Percentiles rank a stretch among this genome's conserved stretches.
These are phyloP conservation scores for Powellomyces hirtus DNA, from an alignment of 192 early-diverging fungal species.

Conservation along the genomic window DNA sequence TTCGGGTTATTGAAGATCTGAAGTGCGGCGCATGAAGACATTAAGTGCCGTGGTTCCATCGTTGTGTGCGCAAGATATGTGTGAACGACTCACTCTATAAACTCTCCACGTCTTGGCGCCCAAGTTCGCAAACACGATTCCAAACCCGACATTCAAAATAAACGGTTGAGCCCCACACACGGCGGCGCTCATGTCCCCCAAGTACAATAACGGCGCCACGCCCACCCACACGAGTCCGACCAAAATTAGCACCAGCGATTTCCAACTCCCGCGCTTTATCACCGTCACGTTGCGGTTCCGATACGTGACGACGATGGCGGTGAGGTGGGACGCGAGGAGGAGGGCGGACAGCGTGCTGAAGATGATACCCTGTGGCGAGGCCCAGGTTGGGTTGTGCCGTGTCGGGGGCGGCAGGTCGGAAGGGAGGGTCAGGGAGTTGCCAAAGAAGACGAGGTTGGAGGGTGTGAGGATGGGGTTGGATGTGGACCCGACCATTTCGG, in stretches of 20 bases:
- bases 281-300: background rate
- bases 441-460: background rate
- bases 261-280: constrained; percentile 10
- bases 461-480: background rate
- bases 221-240: background rate
- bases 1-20: constrained; percentile 14
- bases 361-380: background rate
- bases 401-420: background rate
- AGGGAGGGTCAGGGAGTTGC: background rate
- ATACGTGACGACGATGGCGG: background rate
- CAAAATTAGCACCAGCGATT: background rate
- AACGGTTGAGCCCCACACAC: background rate
- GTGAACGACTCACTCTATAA: background rate
- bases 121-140: constrained; percentile 5
- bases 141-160: constrained; percentile 10
- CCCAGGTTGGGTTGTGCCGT: constrained; percentile 1
- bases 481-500: background rate
- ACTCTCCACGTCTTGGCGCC: constrained; percentile 5
- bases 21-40: background rate
- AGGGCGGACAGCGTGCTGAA: background rate
- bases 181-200: background rate
- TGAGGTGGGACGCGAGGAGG: background rate
- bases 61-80: background rate
- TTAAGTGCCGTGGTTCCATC: background rate
- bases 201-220: constrained; percentile 4